Base-by-base conservation (phyloP, 176 grass and related monocot genomes). In the Otatea glauca region DNA sequence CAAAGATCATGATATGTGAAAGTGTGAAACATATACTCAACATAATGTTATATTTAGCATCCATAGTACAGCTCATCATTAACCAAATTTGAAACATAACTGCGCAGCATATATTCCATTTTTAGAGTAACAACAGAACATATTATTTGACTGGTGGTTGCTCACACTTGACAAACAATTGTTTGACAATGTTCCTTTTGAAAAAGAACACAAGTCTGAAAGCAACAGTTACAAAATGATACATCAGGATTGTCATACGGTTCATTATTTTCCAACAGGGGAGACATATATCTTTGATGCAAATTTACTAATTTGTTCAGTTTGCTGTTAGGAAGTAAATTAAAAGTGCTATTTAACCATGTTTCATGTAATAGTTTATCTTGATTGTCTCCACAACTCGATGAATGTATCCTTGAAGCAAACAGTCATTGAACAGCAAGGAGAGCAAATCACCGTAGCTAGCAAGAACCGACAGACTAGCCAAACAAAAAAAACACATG, bases 81-180 rank as follows among this genome's bases (percentile, higher is more conserved):
- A 61, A 61, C n/a, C 23, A 61, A 61, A 61, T 61, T 61, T 61
- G 21, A 23, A 61, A 61, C 58, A 3, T 61, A 24, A 61, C 58
- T 61, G n/a, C 10, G 4, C n/a, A 25, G 48, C 4, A 32, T 63
- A 27, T 82, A 15, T 81, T 35, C 24, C 6, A 1, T 71, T 72
- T 53, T 71, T 18, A 27, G 67, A 20, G 50, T 44, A 61, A 27
- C 2, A 43, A 59, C 5, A 44, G 14, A 70, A 60, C 18, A 21
- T 45, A 64, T 47, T 9, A 59, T 44, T 82, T 82, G 68, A 72
- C 6, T n/a, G 80, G 56, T 62, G 25, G 80, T 45, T 11, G 32
- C 70, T 61, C 13, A 4, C 58, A 49, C 15, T 70, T 20, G 37
- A 27, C 5, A 62, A 10, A 34, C 16, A 29, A 47, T 39, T 18